A percentile compares a stretch with the other conserved stretches of the same genome.
phyloP scores from a whole-genome alignment of 352 stramenopile genomes.

The Pythium dissimile region DNA sequence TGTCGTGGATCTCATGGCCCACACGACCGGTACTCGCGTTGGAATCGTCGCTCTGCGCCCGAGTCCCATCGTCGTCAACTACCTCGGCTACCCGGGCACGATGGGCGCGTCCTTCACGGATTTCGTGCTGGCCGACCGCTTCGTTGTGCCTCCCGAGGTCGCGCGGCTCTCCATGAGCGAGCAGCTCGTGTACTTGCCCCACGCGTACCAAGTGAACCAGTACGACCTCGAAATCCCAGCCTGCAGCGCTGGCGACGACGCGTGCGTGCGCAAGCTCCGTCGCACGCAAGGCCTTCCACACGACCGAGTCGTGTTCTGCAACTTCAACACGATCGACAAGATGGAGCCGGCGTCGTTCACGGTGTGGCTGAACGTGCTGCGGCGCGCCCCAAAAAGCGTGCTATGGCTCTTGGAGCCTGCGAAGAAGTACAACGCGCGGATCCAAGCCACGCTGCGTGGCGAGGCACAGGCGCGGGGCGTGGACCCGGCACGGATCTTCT shows the following conservation, averaged over 20 bases:
- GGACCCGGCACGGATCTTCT: constrained; percentile 55
- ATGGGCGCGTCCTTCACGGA: constrained; percentile 71
- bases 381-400: constrained; percentile 74
- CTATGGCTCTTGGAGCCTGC: constrained; percentile 81
- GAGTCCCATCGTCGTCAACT: constrained; percentile 78
- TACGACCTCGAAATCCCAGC: constrained; percentile 46
- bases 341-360: constrained; percentile 88
- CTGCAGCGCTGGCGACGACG: constrained; percentile 16
- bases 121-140: constrained; percentile 72
- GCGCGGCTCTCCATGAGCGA: constrained; percentile 61
- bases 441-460: constrained; percentile 38
- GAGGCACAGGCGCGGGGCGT: constrained; percentile 73
- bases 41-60: constrained; percentile 59
- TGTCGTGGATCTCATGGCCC: constrained; percentile 89
- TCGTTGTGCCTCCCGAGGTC: constrained; percentile 56
- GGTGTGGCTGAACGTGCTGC: constrained; percentile 88
- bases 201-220: constrained; percentile 90
- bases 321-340: constrained; percentile 95
- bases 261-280: neutral
- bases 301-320: constrained; percentile 71
- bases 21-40: constrained; percentile 80
- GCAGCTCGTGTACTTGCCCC: constrained; percentile 84
- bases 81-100: constrained; percentile 90
- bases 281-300: constrained; percentile 22
- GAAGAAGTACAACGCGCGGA: constrained; percentile 14